Evolutionary conservation across 2,329 filamentous ascomycete genomes (phyloP).

Genomic region (Teratosphaeriaceae sp.): DNA sequence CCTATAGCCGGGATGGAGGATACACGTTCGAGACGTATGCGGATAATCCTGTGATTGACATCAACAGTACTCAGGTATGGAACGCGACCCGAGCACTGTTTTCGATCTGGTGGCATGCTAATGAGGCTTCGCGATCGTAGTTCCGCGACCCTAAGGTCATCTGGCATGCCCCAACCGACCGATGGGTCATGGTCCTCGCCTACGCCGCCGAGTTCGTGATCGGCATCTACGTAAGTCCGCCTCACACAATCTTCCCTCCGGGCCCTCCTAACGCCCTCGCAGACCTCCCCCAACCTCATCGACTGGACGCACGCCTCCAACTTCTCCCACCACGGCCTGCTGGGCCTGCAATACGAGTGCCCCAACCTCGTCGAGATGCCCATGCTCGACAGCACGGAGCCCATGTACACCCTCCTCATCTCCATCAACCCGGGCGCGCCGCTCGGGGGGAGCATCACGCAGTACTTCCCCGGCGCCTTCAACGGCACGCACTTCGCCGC

Average conservation of each 20-base stretch:
- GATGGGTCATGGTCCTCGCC: constrained; percentile 54
- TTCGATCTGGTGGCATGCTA: no score
- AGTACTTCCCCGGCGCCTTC: constrained; percentile 55
- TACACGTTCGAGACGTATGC: constrained; percentile 56
- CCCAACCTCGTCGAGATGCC: constrained; percentile 56
- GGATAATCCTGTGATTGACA: constrained; percentile 54
- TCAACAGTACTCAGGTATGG: constrained; percentile 35
- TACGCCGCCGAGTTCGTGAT: constrained; percentile 50
- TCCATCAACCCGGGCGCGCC: constrained; percentile 54
- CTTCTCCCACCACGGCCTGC: constrained; percentile 44
- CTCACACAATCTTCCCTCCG: no score
- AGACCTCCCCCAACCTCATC: constrained; percentile 51
- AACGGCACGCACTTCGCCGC: constrained; percentile 57
- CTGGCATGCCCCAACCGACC: constrained; percentile 43
- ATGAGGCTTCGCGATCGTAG: constrained; percentile 29
- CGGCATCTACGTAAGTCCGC: constrained; percentile 45
- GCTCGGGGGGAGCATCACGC: constrained; percentile 47
- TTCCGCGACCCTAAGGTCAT: constrained; percentile 63
- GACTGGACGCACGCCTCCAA: constrained; percentile 55
- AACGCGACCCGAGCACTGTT: background rate
- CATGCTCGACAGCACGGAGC: constrained; percentile 36
- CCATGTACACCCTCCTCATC: constrained; percentile 42
- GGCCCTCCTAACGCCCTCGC: background rate
- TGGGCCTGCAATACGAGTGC: constrained; percentile 56
- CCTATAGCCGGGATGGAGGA: constrained; percentile 56